These are phyloP conservation scores for Xylaria sp. DNA, from an alignment of 495 filamentous ascomycete genomes.

Conservation along the genomic window DNA sequence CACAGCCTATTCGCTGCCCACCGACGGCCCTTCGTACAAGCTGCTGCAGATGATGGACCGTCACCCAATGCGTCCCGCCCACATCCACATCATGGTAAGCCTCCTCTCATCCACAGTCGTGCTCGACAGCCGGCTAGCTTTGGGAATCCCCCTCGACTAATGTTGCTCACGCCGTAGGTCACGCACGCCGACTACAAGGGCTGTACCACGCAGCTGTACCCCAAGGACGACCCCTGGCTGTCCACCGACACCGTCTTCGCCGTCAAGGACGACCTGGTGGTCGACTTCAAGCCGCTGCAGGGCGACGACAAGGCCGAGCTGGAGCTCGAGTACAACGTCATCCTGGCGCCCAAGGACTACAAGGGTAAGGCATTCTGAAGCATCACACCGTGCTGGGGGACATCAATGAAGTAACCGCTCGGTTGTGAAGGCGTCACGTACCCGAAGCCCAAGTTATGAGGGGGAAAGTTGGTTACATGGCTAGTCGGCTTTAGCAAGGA, in stretches of 20 bases:
- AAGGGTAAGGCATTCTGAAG: slow-evolving; percentile 48
- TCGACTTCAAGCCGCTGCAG: slow-evolving; percentile 71
- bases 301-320: slow-evolving; percentile 69
- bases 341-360: slow-evolving; percentile 59
- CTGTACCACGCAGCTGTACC: slow-evolving; percentile 80
- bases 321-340: slow-evolving; percentile 73
- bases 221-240: slow-evolving; percentile 71
- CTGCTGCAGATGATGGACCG: slow-evolving; percentile 76
- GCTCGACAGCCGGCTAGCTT: neutral
- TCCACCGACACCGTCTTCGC: slow-evolving; percentile 79
- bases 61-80: slow-evolving; percentile 82
- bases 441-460: slow-evolving; percentile 15
- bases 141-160: neutral
- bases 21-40: slow-evolving; percentile 73
- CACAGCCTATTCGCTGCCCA: slow-evolving; percentile 79
- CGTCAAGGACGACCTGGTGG: slow-evolving; percentile 77
- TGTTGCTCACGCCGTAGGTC: slow-evolving; percentile 39
- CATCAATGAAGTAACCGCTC: slow-evolving; percentile 16
- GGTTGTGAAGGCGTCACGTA: slow-evolving; percentile 8
- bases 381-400: neutral
- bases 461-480: neutral
- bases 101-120: neutral
- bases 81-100: slow-evolving; percentile 84
- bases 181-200: slow-evolving; percentile 63
- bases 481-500: neutral